These are phyloP conservation scores for Raddia distichophylla DNA, from an alignment of 176 grass and related monocot species.

Conservation along the genomic window DNA sequence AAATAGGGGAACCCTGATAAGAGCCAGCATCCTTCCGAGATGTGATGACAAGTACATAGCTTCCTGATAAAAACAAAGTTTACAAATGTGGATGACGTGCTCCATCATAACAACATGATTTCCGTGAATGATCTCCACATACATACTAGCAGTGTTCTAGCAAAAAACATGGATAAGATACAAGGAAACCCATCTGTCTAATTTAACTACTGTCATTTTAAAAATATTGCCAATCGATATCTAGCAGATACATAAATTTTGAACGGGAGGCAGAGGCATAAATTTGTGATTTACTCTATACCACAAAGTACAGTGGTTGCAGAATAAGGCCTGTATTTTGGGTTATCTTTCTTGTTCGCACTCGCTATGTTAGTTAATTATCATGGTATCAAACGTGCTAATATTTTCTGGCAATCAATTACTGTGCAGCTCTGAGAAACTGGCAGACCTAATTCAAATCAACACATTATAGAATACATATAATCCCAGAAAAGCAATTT, in stretches of 20 bases:
- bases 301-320: slow-evolving; percentile 9
- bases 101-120: slow-evolving; percentile 5
- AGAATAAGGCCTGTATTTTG: not conserved
- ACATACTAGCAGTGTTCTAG: slow-evolving; percentile 11
- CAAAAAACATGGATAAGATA: slow-evolving; percentile 13
- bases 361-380: slow-evolving; percentile 4
- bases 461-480: not conserved
- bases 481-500: not conserved
- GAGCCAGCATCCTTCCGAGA: slow-evolving; percentile 70
- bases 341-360: not conserved
- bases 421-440: not conserved
- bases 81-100: slow-evolving; percentile 23
- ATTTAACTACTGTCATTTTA: not conserved
- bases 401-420: slow-evolving; percentile 11
- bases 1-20: slow-evolving; percentile 72
- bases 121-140: slow-evolving; percentile 13
- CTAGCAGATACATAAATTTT: slow-evolving; percentile 22
- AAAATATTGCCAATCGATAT: not conserved
- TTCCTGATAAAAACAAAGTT: slow-evolving; percentile 65
- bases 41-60: slow-evolving; percentile 87
- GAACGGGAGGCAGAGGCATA: not conserved
- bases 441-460: slow-evolving; percentile 4
- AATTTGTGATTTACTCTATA: slow-evolving; percentile 19
- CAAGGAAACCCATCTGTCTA: not conserved
- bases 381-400: not conserved